These are phyloP conservation scores for Coccomyxa sp. DNA, from an alignment of 139 green algal genomes.

Conservation along the genomic window DNA sequence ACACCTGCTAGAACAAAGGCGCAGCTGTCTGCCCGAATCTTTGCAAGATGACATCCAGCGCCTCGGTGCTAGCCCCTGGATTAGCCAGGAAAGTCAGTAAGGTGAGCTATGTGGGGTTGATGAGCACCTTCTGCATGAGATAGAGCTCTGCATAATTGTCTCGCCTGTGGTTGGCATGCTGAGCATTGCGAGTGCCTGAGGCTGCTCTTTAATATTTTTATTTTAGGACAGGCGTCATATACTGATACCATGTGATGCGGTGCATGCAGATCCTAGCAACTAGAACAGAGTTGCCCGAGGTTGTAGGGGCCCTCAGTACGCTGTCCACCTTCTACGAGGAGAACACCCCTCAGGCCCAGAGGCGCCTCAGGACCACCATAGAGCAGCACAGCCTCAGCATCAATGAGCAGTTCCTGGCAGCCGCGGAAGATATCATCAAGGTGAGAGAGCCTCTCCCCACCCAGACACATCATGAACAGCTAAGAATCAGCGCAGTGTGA, in stretches of 20 bases:
- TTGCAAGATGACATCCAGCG: background rate
- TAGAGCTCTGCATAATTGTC: no score
- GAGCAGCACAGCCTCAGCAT: constrained; percentile 70
- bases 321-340: constrained; percentile 77
- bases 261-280: constrained; percentile 75
- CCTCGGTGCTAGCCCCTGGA: constrained; percentile 51
- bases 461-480: no score
- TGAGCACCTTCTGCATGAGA: background rate
- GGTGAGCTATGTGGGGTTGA: constrained; percentile 23
- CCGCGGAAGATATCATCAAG: constrained; percentile 62
- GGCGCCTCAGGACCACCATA: constrained; percentile 62
- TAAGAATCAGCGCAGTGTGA: background rate
- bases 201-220: background rate
- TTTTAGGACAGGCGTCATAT: background rate
- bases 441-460: constrained; percentile 11
- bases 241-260: background rate
- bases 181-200: background rate
- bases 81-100: constrained; percentile 85
- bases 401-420: constrained; percentile 73
- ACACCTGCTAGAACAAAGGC: no score
- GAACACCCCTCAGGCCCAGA: constrained; percentile 55
- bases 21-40: no score
- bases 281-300: constrained; percentile 76
- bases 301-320: constrained; percentile 64
- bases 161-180: background rate